phyloP scores from a whole-genome alignment of 331 rosid genomes.

The Rhamnella rubrinervis region DNA sequence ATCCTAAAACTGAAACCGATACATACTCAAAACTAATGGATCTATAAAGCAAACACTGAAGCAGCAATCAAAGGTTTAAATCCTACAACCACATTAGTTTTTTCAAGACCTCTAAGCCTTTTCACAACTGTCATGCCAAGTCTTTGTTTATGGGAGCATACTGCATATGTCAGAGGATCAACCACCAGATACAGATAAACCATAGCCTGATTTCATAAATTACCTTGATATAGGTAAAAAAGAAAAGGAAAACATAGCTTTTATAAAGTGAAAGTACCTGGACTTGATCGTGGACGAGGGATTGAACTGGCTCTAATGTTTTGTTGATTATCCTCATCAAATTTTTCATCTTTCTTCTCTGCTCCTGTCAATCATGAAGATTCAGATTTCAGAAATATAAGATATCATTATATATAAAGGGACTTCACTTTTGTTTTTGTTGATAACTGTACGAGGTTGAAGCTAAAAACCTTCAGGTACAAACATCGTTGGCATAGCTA shows the following conservation, averaged over 20 bases:
- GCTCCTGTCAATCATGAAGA: conserved; percentile 32
- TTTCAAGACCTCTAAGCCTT: not conserved
- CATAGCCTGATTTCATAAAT: no score
- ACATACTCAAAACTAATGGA: not conserved
- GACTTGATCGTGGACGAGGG: conserved; percentile 90
- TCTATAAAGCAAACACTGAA: no score
- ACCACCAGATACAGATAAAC: no score
- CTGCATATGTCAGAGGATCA: no score
- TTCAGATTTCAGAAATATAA: conserved; percentile 23
- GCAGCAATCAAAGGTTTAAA: no score
- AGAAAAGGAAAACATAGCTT: conserved; percentile 8
- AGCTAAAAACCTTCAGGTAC: conserved; percentile 40
- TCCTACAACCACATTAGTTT: no score
- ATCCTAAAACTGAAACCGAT: no score
- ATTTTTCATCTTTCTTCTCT: conserved; percentile 34
- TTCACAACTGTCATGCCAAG: no score
- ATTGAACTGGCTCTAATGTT: conserved; percentile 54
- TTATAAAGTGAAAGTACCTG: conserved; percentile 44
- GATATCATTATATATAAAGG: not conserved
- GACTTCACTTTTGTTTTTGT: not conserved
- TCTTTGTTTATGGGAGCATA: no score
- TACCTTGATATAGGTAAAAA: no score
- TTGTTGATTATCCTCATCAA: conserved; percentile 43
- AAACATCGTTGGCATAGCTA: conserved; percentile 37
- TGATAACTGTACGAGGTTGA: not conserved